phyloP scores from a whole-genome alignment of 208 protist species.

The Tritrichomonas musculus region DNA sequence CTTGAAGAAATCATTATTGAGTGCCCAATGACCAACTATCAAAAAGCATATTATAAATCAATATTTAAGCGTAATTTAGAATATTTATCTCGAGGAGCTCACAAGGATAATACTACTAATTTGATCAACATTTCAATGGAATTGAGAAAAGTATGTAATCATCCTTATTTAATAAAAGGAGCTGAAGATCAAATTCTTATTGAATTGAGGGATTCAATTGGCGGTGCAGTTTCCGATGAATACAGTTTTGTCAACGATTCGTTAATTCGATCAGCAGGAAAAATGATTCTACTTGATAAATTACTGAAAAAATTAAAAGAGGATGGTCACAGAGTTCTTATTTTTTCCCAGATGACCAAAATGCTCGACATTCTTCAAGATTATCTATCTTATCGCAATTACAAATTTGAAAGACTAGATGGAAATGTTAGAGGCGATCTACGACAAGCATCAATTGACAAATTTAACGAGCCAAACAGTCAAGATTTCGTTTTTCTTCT shows the following conservation, averaged over 20 bases:
- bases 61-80: background rate
- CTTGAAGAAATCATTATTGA: slow-evolving; percentile 37
- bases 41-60: background rate
- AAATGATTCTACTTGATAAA: slow-evolving; percentile 76
- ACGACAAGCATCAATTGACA: slow-evolving; percentile 44
- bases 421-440: slow-evolving; percentile 39
- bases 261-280: slow-evolving; percentile 56
- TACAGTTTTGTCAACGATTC: background rate
- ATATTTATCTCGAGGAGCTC: background rate
- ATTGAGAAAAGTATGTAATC: slow-evolving; percentile 78
- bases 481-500: slow-evolving; percentile 52
- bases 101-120: background rate
- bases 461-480: slow-evolving; percentile 38
- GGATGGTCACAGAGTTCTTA: slow-evolving; percentile 74
- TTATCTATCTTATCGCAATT: slow-evolving; percentile 63
- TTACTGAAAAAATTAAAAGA: slow-evolving; percentile 67
- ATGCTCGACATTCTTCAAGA: slow-evolving; percentile 78
- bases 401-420: slow-evolving; percentile 63
- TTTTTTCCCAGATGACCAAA: slow-evolving; percentile 84
- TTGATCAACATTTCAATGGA: slow-evolving; percentile 49
- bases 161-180: slow-evolving; percentile 65
- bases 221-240: background rate
- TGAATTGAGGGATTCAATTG: background rate
- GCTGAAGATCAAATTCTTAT: slow-evolving; percentile 24
- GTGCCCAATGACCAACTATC: background rate